Evolutionary conservation across 2,329 filamentous ascomycete genomes (phyloP), one percentile per base, ranked within the genome.

Genomic region (Pseudogymnoascus sp.): DNA sequence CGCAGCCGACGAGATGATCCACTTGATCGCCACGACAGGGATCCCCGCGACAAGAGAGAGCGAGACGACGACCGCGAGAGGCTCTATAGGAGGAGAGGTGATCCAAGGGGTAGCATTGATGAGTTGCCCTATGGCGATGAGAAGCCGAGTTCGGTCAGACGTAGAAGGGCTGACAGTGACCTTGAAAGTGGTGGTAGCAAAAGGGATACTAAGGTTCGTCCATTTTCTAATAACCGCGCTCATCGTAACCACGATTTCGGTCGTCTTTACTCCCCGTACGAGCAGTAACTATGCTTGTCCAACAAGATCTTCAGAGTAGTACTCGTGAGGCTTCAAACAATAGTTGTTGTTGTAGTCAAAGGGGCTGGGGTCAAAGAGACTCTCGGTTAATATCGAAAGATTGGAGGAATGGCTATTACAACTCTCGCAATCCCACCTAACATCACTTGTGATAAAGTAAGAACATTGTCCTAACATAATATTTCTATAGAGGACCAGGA

Each of bases 111-210:
- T 68, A 87, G 87, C 68, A 86, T 91, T 65, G 92, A 95, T 70
- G 92, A 96, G 73, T 82, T 97, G 63, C 92, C 95, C 71, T 97
- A 97, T 73, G 92, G 93, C 64, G 91, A 93, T 74, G 79, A 88
- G 74, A 78, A 82, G 68, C 77, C 88, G 76, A 73, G 76, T 75
- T 78, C 78, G 66, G 82, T 89, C 69, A 85, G 91, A 72, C 86
- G 92, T 65, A 85, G 92, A 64, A 86, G 90, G 67, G 86, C 87
- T 65, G 90, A 92, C 64, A 90, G 90, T 66, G 91, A 92, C 69
- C 84, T 86, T 61, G 87, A 87, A 63, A 82, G 79, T 66, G 75
- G 78, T 52, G 76, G 76, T 27, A 81, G 80, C 67, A 82, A 84
- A 62, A 83, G 84, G 67, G 80, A 86, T 68, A 82, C 83, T 45